Conservation (phyloP, 768 basidiomycete genomes). For the Trametes cinnabarina region DNA sequence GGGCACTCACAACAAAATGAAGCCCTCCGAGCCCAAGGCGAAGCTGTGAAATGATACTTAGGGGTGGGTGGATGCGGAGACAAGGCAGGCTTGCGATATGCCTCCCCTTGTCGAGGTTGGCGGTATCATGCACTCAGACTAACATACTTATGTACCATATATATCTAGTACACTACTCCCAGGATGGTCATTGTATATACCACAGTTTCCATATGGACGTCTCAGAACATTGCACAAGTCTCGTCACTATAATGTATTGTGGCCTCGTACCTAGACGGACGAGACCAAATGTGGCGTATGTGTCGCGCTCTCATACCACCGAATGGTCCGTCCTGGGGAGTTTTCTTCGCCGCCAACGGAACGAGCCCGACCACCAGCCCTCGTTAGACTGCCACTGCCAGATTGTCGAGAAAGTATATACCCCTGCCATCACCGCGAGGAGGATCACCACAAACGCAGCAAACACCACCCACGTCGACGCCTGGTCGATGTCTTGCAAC, state of each 20-base stretch:
- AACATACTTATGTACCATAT: conserved; percentile 3
- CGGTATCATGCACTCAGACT: background rate
- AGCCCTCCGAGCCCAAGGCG: conserved; percentile 5
- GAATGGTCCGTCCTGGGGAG: background rate
- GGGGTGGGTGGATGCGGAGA: background rate
- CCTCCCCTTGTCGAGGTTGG: too few species aligned
- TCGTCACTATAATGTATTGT: too few species aligned
- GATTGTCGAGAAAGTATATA: conserved; percentile 50
- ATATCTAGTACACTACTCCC: background rate
- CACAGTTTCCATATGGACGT: too few species aligned
- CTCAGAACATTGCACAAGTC: too few species aligned
- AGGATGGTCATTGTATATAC: background rate
- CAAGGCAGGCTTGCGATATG: too few species aligned
- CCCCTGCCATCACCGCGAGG: conserved; percentile 36
- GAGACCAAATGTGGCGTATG: too few species aligned
- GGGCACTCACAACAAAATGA: conserved; percentile 23
- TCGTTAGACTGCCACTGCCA: conserved; percentile 38
- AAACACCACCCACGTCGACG: conserved; percentile 42
- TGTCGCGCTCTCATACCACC: background rate
- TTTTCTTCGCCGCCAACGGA: background rate
- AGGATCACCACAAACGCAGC: conserved; percentile 42
- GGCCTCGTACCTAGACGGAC: too few species aligned
- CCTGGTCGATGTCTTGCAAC: conserved; percentile 30
- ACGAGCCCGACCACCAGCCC: background rate
- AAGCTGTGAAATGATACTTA: conserved; percentile 8